phyloP scores from a whole-genome alignment of 1,139 yeast species.

The Pichia sp. region DNA sequence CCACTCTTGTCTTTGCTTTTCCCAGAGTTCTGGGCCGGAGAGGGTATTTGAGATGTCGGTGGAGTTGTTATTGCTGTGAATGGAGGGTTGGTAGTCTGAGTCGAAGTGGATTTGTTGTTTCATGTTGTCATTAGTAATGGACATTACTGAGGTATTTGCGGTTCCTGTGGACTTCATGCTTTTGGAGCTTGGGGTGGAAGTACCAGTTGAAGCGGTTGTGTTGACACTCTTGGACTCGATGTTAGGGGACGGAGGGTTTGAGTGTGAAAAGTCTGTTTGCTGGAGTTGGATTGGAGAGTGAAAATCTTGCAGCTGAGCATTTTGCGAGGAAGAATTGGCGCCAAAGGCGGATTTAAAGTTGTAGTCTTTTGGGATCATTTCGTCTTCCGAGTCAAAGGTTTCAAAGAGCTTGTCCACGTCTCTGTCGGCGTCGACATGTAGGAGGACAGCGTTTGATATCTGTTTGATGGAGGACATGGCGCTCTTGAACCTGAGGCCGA shows the following conservation, averaged over 20 bases:
- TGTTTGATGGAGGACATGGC: conserved; percentile 14
- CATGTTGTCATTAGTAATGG: neutral
- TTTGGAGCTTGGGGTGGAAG: no score
- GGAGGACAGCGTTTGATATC: conserved; percentile 14
- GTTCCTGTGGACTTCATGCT: no score
- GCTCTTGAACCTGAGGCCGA: conserved; percentile 9
- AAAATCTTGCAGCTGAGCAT: no score
- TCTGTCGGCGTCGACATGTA: conserved; percentile 6
- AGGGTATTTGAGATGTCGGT: neutral
- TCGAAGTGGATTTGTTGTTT: no score
- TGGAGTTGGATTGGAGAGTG: no score
- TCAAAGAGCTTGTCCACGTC: conserved; percentile 13
- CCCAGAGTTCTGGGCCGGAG: conserved; percentile 48
- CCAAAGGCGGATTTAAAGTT: no score
- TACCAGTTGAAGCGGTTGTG: neutral
- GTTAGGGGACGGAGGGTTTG: no score
- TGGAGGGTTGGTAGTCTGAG: no score
- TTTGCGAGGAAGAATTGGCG: no score
- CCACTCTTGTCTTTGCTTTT: conserved; percentile 60
- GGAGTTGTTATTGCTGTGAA: neutral
- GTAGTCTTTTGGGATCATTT: neutral
- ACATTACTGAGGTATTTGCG: no score
- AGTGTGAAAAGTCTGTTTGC: no score
- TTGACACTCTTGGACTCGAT: no score
- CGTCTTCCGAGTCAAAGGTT: conserved; percentile 7